Evolutionary conservation across 1,139 yeast species (phyloP), one percentile per base, ranked within the genome.

Genomic region (Magnusiomyces tetraspermus): DNA sequence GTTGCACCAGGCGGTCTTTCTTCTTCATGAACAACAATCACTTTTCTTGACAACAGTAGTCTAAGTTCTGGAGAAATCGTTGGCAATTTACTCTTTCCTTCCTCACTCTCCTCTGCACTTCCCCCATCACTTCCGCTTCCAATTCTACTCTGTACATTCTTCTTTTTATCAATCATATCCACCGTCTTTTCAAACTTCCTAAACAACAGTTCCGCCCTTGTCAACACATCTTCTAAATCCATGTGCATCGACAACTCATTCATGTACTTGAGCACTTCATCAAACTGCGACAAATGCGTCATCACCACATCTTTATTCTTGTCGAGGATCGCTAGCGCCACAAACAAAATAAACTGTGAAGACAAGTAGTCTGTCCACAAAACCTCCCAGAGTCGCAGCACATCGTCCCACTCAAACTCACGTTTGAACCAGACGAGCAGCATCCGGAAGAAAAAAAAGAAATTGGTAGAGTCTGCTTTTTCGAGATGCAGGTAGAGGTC

Each of bases 391-490:
- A 92, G 74, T 31, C 79, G 72, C 61, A 85, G 71, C 1, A 88
- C 87, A 56, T 87, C 89, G 52, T 80, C 79, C 79, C 94, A 88
- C 41, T 76, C 78, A 58, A 94, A 83, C 65, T 92, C 99, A 51
- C 99, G 79, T 66, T 94, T 92, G 67, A 79, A 94, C 96, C 97
- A 89, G 2, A 92, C 97, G 45, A 92, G 72, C 19, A 92, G 71
- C 97, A 92, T 90, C 56, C 98, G 74, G 73, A 94, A 92, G 62
- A 90, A 89, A 75, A 92, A 92, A 67, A 92, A 92, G 56, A 94
- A 76, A 64, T 92, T 92, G 31, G 83, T 85, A 1, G 96, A 83
- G 61, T 90, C 97, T 63, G 96, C 89, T 63, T 80, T 81, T 52
- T 80, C 92, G 58, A 92, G 73, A 67, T 94, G 98, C 42, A 80